A percentile compares a stretch with the other conserved stretches of the same genome.
These are phyloP conservation scores for Candida labiduridarum DNA, from an alignment of 1,139 yeast genomes.

Conservation along the genomic window DNA sequence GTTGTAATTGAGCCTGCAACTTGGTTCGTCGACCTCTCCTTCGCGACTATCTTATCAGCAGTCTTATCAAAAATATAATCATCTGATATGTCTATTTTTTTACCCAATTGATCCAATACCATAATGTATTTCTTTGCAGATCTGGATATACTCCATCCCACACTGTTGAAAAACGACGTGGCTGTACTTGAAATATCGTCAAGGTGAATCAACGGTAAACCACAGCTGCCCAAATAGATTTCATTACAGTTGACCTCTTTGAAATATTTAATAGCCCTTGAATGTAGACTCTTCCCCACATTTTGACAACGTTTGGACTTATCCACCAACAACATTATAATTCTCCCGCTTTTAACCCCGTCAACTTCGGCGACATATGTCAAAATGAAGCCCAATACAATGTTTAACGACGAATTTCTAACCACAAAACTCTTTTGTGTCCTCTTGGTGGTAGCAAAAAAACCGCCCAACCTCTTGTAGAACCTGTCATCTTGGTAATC, in stretches of 20 bases:
- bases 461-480: constrained; percentile 33
- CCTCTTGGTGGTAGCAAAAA: constrained; percentile 29
- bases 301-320: constrained; percentile 58
- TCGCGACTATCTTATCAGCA: constrained; percentile 1
- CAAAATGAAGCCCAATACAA: constrained; percentile 57
- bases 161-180: constrained; percentile 34
- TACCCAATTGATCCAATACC: constrained; percentile 50
- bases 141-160: constrained; percentile 39
- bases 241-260: constrained; percentile 46
- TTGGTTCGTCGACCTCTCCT: constrained; percentile 34
- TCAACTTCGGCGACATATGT: constrained; percentile 50
- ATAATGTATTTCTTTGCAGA: constrained; percentile 34
- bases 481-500: constrained; percentile 32
- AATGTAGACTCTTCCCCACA: constrained; percentile 59
- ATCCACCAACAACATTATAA: constrained; percentile 56
- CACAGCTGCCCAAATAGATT: constrained; percentile 51
- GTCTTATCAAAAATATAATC: neutral
- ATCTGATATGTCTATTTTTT: constrained; percentile 36
- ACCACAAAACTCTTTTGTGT: constrained; percentile 58
- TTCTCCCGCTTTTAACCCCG: constrained; percentile 43
- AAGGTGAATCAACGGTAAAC: constrained; percentile 55
- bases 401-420: constrained; percentile 58
- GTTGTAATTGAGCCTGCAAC: constrained; percentile 59
- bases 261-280: constrained; percentile 54
- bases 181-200: constrained; percentile 28